Evolutionary conservation across 169 alveolate genomes (phyloP), one percentile per base, ranked within the genome.

Genomic region (Sarcocystis neurona): DNA sequence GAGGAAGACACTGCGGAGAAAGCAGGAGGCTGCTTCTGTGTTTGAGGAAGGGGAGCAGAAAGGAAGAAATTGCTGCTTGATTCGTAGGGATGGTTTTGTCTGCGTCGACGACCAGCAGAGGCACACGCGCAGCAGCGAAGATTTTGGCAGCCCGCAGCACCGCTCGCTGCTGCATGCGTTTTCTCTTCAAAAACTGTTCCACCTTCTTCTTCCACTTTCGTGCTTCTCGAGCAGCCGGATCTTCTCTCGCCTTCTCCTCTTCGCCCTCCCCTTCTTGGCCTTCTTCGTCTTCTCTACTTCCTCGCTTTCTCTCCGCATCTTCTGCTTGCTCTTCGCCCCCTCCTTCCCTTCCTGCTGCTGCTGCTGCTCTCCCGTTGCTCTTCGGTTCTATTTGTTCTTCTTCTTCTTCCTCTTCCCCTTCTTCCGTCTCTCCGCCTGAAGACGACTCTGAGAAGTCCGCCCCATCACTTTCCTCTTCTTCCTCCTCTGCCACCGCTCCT

Each of bases 1-100:
- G 43, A n/a, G 44, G 75, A 37, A 63, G 10, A n/a, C 75, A 63
- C 75, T 63, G 75, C 44, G 75, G 75, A 15, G 75, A 1, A n/a
- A 63, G 75, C 8, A 63, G 75, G n/a, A 63, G 75, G 41, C 75
- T 63, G 20, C 32, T 37, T 15, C 75, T 37, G 43, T 63, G 75
- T 27, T n/a, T 2, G n/a, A 63, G 75, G n/a, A 63, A 63, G 6
- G 75, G 75, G 1, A 15, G 75, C 75, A 63, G 75, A 63, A 63
- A 63, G 43, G 8, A 1, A 0, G 6, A 1, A n/a, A 63, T n/a
- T n/a, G 75, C 75, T 1, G 44, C 46, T 41, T 63, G 75, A n/a
- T 30, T n/a, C 2, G 75, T 63, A 18, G 5, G 4, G 6, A 30
- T 41, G 2, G 75, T 63, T 63, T 41, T 15, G 2, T 63, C 75